Conservation (phyloP, 805 yeast genomes). For the Starmera amethionina region DNA sequence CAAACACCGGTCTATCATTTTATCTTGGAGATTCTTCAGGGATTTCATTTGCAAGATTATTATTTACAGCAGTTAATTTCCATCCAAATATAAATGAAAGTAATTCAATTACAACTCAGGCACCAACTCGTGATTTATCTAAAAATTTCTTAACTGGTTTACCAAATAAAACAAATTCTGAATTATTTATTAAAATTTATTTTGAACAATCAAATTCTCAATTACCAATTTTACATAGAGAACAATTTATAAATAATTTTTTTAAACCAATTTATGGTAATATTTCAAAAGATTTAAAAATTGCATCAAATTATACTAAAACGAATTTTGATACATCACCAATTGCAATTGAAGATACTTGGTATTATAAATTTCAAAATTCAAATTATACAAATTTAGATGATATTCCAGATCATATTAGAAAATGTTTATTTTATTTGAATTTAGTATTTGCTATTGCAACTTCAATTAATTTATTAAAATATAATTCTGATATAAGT, state of each 20-base stretch:
- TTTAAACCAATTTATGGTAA: constrained; percentile 78
- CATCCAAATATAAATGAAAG: constrained; percentile 23
- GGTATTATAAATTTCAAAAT: constrained; percentile 35
- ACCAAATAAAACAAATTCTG: constrained; percentile 66
- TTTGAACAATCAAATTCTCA: constrained; percentile 80
- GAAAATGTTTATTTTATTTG: constrained; percentile 55
- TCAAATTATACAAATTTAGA: constrained; percentile 14
- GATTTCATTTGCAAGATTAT: constrained; percentile 65
- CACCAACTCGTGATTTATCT: constrained; percentile 12
- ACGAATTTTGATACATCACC: constrained; percentile 27
- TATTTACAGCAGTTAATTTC: constrained; percentile 69
- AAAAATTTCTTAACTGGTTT: constrained; percentile 30
- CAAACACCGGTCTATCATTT: constrained; percentile 13
- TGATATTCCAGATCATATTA: constrained; percentile 36
- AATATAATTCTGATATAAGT: constrained; percentile 53
- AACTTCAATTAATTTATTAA: constrained; percentile 61
- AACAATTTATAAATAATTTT: constrained; percentile 52
- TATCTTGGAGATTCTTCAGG: constrained; percentile 47
- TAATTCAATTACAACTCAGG: constrained; percentile 18
- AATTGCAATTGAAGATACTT: constrained; percentile 26
- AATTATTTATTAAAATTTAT: constrained; percentile 49
- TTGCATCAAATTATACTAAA: constrained; percentile 49
- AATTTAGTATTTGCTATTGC: constrained; percentile 77
- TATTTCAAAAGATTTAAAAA: constrained; percentile 38
- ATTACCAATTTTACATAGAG: constrained; percentile 76